These are phyloP conservation scores for Pythium apleroticum DNA, from an alignment of 352 stramenopile genomes.

Conservation along the genomic window DNA sequence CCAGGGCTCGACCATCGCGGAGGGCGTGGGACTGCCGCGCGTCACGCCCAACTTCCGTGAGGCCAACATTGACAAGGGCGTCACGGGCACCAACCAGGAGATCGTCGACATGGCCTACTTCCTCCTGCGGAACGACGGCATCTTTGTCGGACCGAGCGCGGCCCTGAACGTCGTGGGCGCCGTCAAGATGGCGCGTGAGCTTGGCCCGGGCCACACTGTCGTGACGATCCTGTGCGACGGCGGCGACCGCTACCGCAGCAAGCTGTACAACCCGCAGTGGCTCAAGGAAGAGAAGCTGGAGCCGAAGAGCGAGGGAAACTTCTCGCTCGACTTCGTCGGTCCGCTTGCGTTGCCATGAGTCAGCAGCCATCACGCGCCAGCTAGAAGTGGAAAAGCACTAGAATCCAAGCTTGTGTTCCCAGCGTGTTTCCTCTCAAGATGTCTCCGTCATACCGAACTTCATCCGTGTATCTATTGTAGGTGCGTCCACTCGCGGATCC, in stretches of 20 bases:
- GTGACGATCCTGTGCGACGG: conserved; percentile 85
- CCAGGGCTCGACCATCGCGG: conserved; percentile 88
- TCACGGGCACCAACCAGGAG: conserved; percentile 92
- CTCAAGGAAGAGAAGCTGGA: conserved; percentile 56
- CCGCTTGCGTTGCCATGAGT: conserved; percentile 15
- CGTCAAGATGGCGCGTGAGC: conserved; percentile 73
- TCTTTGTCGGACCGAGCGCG: conserved; percentile 91
- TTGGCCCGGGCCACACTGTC: conserved; percentile 67
- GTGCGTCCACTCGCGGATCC: background rate
- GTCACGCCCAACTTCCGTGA: conserved; percentile 93
- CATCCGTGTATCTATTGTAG: conserved; percentile 1
- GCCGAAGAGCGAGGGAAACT: conserved; percentile 17
- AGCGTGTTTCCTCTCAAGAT: no score
- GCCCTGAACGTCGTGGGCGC: conserved; percentile 78
- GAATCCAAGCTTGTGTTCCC: background rate
- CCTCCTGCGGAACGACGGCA: conserved; percentile 86
- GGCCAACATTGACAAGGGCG: conserved; percentile 87
- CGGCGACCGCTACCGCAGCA: conserved; percentile 78
- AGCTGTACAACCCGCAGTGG: conserved; percentile 80
- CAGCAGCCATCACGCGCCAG: no score
- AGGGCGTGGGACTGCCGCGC: conserved; percentile 93
- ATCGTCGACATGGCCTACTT: conserved; percentile 93
- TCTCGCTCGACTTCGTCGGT: conserved; percentile 30
- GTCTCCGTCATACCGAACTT: no score
- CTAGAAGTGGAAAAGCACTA: no score